Conservation (phyloP, 257 asterid species). For the Gentiana dahurica region DNA sequence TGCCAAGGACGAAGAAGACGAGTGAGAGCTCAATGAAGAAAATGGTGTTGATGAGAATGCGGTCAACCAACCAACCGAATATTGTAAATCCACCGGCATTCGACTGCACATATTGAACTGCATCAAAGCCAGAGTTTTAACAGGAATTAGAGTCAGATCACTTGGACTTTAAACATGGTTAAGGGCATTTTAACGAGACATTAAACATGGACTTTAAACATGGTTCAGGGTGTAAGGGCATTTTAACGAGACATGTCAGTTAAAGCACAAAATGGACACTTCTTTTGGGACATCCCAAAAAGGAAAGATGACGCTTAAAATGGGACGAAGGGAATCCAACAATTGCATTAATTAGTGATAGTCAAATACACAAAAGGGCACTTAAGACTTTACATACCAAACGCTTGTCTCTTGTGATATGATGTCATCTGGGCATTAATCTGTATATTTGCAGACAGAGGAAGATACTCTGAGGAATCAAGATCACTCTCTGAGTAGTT, state of each 20-base stretch:
- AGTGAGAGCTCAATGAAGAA: constrained; percentile 75
- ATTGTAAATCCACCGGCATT: constrained; percentile 79
- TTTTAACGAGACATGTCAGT: too few species aligned
- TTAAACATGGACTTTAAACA: too few species aligned
- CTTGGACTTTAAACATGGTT: too few species aligned
- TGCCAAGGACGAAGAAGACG: constrained; percentile 75
- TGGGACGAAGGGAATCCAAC: too few species aligned
- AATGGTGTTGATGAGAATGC: constrained; percentile 59
- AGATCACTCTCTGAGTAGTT: constrained; percentile 69
- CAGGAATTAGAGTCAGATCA: too few species aligned
- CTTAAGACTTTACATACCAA: constrained; percentile 36
- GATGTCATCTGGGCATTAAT: constrained; percentile 45
- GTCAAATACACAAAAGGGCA: too few species aligned
- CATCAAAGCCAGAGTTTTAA: constrained; percentile 8
- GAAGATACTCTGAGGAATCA: constrained; percentile 43
- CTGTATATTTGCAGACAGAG: constrained; percentile 29
- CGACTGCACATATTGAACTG: constrained; percentile 74
- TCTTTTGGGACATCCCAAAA: too few species aligned
- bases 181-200: too few species aligned
- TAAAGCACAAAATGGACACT: too few species aligned
- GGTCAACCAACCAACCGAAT: constrained; percentile 73
- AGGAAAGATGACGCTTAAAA: too few species aligned
- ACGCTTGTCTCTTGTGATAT: constrained; percentile 79
- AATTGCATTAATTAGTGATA: too few species aligned
- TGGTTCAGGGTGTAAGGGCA: too few species aligned